phyloP scores from a whole-genome alignment of 116 monocot species.

The Posidonia oceanica region DNA sequence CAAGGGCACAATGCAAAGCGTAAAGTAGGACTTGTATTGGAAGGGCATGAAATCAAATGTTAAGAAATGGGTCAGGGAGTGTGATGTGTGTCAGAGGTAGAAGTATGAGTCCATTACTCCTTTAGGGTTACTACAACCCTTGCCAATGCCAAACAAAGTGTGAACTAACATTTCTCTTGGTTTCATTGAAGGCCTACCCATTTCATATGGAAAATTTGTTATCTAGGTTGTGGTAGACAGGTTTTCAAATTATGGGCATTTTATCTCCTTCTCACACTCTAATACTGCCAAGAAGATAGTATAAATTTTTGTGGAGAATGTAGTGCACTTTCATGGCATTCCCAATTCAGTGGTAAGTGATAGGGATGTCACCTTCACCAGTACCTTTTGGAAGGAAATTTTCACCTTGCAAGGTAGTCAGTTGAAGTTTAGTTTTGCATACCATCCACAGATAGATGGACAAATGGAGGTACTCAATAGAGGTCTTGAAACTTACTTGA shows the following conservation, averaged over 20 bases:
- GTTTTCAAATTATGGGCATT: slow-evolving; percentile 4
- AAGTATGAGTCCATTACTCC: not conserved
- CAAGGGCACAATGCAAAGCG: not conserved
- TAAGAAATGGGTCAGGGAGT: not conserved
- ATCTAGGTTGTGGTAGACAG: slow-evolving; percentile 9
- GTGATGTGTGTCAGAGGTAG: not conserved
- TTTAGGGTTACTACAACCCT: slow-evolving; percentile 1
- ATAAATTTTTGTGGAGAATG: not conserved
- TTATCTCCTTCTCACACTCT: slow-evolving; percentile 1
- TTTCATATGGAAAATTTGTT: not conserved
- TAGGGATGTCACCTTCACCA: not conserved
- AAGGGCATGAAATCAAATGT: not conserved
- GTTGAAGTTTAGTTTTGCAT: no score
- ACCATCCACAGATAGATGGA: no score
- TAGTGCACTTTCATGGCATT: not conserved
- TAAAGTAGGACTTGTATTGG: not conserved
- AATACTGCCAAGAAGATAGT: not conserved
- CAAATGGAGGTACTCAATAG: no score
- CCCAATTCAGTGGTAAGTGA: not conserved
- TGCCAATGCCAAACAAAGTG: not conserved
- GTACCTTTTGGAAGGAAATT: no score
- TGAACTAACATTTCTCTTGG: not conserved
- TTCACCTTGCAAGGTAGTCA: no score
- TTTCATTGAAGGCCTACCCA: slow-evolving; percentile 6
- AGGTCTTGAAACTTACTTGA: no score